Base-by-base conservation (phyloP, 495 filamentous ascomycete species). In the Symbiotaphrina buchneri region DNA sequence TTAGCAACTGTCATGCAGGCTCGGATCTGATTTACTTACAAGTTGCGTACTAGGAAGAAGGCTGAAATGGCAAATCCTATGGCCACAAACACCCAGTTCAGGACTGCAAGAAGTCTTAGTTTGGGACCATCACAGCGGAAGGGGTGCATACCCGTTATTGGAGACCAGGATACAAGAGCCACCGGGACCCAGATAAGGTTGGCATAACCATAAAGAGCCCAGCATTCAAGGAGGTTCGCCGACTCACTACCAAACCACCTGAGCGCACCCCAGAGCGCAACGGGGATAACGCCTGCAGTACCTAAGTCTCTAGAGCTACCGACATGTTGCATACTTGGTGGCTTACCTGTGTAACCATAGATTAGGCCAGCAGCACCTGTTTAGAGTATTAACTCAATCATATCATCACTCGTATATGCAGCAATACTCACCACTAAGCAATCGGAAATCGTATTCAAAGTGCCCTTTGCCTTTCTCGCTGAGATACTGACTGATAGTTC, bases 121-220 rank as follows among this genome's bases (percentile, higher is more conserved):
- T 13, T 11, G 13, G 30, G 18, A 18, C 13, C n/a, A n/a, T n/a
- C n/a, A n/a, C n/a, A n/a, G n/a, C n/a, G n/a, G n/a, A 23, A 18
- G n/a, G 15, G 11, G 10, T 21, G 28, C 49, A 34, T 36, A 53
- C 49, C 64, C 8, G 63, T 65, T 41, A 93, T 52, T 16, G 76
- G 76, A 39, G 74, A 83, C 72, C 81, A 92, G 47, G 72, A 75
- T 34, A 93, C 76, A 33, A 94, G 56, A 15, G 87, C 90, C 26
- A 97, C 85, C 1, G 73, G 80, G 42, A 97, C 81, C 87, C 87
- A 97, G 31, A 94, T 75, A 42, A 95, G 54, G 55, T 95, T 97
- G 18, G 71, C 64, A 54, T 97, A 97, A 8, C 87, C 87, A 51
- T 95, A 97, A 21, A 97, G 53, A 23, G 80, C 71, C 74, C 76